A percentile compares a stretch with the other conserved stretches of the same genome.
These are phyloP conservation scores for Pugionium cornutum DNA, from an alignment of 345 rosid species.

Conservation along the genomic window DNA sequence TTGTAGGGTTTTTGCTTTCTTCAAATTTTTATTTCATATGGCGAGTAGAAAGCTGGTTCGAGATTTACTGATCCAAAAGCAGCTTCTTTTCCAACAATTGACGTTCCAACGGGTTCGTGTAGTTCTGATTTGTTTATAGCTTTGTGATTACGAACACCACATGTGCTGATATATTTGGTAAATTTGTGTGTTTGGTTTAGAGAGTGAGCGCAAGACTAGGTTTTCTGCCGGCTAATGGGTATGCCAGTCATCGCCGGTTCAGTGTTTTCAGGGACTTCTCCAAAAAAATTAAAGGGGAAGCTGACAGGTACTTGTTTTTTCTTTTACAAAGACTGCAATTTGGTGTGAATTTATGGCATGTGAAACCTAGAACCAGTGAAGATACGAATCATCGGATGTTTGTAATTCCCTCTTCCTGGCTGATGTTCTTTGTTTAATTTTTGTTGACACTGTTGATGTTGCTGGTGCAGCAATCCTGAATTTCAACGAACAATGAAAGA, in stretches of 20 bases:
- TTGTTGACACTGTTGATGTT: not conserved
- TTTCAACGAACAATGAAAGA: conserved; percentile 75
- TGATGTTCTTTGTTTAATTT: too few relatives aligned
- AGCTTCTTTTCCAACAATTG: conserved; percentile 45
- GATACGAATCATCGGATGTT: not conserved
- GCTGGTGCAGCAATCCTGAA: conserved; percentile 63
- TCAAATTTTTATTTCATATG: conserved; percentile 40
- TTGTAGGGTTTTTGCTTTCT: conserved; percentile 8
- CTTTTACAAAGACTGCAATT: too few relatives aligned
- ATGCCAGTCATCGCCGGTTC: conserved; percentile 50
- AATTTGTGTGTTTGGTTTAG: conserved; percentile 39
- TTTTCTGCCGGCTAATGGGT: conserved; percentile 44
- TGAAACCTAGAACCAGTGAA: too few relatives aligned
- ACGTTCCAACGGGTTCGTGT: conserved; percentile 51
- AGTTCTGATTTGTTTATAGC: not conserved
- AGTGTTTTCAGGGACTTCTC: conserved; percentile 83
- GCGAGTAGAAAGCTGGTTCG: conserved; percentile 79
- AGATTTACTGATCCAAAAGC: conserved; percentile 58
- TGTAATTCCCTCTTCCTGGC: not conserved
- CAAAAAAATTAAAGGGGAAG: conserved; percentile 75
- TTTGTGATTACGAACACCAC: conserved; percentile 15
- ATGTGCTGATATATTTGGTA: conserved; percentile 2
- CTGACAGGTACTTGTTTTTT: conserved; percentile 30
- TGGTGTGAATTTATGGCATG: too few relatives aligned
- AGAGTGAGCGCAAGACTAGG: conserved; percentile 46